These are phyloP conservation scores for Sambucus nigra DNA, from an alignment of 129 eudicot species.

Conservation along the genomic window DNA sequence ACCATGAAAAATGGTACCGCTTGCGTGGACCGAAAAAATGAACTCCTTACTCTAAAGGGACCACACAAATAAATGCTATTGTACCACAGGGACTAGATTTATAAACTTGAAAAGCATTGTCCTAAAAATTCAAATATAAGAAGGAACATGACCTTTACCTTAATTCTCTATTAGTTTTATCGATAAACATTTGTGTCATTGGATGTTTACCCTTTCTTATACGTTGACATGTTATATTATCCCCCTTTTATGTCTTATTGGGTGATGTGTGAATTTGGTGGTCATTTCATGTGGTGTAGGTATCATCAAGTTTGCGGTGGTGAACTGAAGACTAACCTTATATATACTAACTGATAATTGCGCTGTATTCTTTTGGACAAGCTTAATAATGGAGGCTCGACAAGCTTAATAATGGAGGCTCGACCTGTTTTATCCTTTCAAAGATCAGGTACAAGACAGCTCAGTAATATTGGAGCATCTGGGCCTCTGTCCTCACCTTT, in stretches of 20 bases:
- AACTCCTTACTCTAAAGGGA: too few relatives aligned
- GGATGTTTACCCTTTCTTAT: too few relatives aligned
- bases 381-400: constrained; percentile 62
- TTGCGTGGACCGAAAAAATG: too few relatives aligned
- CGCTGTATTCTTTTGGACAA: background rate
- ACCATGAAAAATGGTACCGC: too few relatives aligned
- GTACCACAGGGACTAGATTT: too few relatives aligned
- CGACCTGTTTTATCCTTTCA: constrained; percentile 54
- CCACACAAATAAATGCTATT: too few relatives aligned
- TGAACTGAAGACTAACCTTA: constrained; percentile 10
- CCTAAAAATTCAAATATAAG: too few relatives aligned
- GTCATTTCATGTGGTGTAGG: background rate
- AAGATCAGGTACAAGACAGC: constrained; percentile 43
- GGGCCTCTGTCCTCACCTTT: constrained; percentile 43
- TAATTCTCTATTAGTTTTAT: too few relatives aligned
- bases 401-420: constrained; percentile 96
- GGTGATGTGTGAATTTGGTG: background rate
- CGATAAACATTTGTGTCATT: too few relatives aligned
- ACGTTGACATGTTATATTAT: too few relatives aligned
- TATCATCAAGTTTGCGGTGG: constrained; percentile 1
- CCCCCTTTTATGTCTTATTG: background rate
- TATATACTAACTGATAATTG: background rate
- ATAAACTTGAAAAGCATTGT: too few relatives aligned
- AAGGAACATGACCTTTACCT: too few relatives aligned
- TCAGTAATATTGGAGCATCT: constrained; percentile 43